These are phyloP conservation scores for Chaetoscypha palmicola DNA, from an alignment of 2,329 filamentous ascomycete species.

Conservation along the genomic window DNA sequence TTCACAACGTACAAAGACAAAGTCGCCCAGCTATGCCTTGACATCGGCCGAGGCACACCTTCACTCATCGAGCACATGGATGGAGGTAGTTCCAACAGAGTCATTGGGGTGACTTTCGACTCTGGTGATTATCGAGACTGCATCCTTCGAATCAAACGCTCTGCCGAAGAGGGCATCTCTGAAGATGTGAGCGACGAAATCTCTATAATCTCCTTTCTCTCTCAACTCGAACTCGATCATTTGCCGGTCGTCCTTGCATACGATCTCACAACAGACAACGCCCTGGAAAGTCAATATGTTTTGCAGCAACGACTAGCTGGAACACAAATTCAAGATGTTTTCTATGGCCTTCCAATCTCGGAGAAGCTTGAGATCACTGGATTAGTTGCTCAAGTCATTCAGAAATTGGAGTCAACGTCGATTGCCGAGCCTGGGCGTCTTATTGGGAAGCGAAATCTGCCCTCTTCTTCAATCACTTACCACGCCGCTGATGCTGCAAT, in stretches of 20 bases:
- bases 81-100: conserved; percentile 16
- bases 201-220: conserved; percentile 8
- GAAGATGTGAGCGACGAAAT: conserved; percentile 12
- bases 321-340: neutral
- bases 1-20: conserved; percentile 15
- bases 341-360: conserved; percentile 6
- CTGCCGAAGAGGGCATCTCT: neutral
- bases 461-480: neutral
- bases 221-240: conserved; percentile 5
- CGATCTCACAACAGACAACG: conserved; percentile 16
- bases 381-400: conserved; percentile 8
- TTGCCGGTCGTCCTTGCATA: conserved; percentile 8
- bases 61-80: conserved; percentile 13
- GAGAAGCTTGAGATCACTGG: conserved; percentile 16
- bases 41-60: conserved; percentile 14
- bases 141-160: conserved; percentile 17
- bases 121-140: conserved; percentile 1
- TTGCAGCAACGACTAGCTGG: conserved; percentile 16
- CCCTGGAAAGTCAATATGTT: conserved; percentile 10
- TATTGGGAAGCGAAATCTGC: neutral
- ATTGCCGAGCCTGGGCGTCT: conserved; percentile 9
- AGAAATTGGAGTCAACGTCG: conserved; percentile 8
- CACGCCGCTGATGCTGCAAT: neutral
- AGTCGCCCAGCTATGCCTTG: conserved; percentile 14
- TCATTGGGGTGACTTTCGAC: conserved; percentile 14